A percentile compares a stretch with the other conserved stretches of the same genome.
phyloP scores from a whole-genome alignment of 75 land plant species.

The Sequoia sempervirens region DNA sequence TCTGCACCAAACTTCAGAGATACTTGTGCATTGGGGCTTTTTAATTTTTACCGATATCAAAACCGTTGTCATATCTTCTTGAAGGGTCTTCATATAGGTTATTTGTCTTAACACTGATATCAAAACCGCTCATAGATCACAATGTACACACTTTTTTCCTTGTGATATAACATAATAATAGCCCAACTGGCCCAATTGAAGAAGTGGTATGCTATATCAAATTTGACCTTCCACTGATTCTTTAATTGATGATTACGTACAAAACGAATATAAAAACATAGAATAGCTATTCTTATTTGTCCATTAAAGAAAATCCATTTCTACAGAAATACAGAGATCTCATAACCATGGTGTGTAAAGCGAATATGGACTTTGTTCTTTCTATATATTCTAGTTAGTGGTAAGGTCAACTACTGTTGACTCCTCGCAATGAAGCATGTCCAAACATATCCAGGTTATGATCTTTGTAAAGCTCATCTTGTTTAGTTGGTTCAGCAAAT shows the following conservation, averaged over 20 bases:
- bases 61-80: background rate
- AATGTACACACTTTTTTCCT: background rate
- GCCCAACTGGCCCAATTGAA: background rate
- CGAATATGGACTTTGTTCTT: background rate
- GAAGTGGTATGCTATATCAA: background rate
- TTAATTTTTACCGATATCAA: background rate
- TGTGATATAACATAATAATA: background rate
- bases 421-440: background rate
- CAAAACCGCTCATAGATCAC: background rate
- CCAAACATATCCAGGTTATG: slow-evolving; percentile 4
- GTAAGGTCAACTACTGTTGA: background rate
- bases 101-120: background rate
- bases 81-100: background rate
- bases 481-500: background rate
- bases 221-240: background rate
- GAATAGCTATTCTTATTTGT: background rate
- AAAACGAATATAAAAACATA: background rate
- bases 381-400: background rate
- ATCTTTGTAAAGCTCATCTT: background rate
- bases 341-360: background rate
- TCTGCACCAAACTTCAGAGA: background rate
- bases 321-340: background rate
- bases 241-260: background rate
- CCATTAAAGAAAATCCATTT: background rate
- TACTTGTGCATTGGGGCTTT: background rate